A percentile compares a stretch with the other conserved stretches of the same genome.
Evolutionary conservation across 2,329 filamentous ascomycete species (phyloP).

Genomic region (Orbilia quercus): DNA sequence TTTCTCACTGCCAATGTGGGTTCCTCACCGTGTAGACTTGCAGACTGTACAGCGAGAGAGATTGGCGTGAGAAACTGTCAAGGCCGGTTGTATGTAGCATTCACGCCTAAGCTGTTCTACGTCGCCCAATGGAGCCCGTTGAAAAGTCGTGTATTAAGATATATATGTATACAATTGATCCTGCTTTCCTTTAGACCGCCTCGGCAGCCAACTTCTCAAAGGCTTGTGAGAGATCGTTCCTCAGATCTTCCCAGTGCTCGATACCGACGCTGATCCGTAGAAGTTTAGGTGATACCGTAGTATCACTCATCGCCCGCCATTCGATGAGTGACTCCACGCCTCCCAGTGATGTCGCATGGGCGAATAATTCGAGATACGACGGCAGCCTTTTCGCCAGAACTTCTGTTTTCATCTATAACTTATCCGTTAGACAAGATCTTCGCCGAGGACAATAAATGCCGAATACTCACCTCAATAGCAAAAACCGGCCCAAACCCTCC

Average conservation of each 20-base stretch:
- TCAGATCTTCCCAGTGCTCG: conserved; percentile 86
- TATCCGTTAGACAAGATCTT: not conserved
- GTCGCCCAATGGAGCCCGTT: not conserved
- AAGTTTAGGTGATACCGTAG: conserved; percentile 75
- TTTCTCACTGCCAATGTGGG: conserved; percentile 24
- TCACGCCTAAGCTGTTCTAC: conserved; percentile 4
- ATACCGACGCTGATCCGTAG: conserved; percentile 86
- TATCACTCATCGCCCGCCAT: conserved; percentile 92
- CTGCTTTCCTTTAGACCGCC: no score
- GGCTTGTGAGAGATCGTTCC: conserved; percentile 76
- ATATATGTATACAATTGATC: no score
- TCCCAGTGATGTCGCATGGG: conserved; percentile 92
- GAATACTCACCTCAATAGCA: conserved; percentile 74
- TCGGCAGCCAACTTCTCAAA: conserved; percentile 70
- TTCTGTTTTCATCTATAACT: conserved; percentile 62
- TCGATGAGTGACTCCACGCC: conserved; percentile 96
- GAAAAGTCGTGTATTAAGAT: not conserved
- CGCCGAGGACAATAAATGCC: no score
- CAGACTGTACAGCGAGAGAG: conserved; percentile 2
- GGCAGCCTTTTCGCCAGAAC: conserved; percentile 76
- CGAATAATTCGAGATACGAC: conserved; percentile 82
- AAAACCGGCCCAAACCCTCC: conserved; percentile 91
- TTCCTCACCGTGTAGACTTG: conserved; percentile 14
- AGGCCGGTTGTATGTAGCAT: not conserved
- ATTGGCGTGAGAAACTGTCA: conserved; percentile 18